These are phyloP conservation scores for Lophiostoma macrostomum DNA, from an alignment of 495 filamentous ascomycete genomes.

Conservation along the genomic window DNA sequence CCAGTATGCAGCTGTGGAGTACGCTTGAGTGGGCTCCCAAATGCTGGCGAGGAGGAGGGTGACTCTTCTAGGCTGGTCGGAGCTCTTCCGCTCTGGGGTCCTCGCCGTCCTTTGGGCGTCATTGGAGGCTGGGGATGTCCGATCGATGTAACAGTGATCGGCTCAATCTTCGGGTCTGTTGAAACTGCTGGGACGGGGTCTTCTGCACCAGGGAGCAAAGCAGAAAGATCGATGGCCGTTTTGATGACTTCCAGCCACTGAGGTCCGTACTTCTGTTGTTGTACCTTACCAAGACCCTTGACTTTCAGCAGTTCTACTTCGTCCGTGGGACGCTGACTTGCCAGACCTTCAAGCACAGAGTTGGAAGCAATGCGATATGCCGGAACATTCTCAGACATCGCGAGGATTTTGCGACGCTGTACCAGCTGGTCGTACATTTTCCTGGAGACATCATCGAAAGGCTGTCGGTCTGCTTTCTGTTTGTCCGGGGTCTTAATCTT, in stretches of 20 bases:
- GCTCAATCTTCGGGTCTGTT: background rate
- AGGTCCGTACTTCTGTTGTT: slow-evolving; percentile 13
- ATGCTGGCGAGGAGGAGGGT: slow-evolving; percentile 11
- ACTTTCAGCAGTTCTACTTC: slow-evolving; percentile 9
- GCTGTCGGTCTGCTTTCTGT: slow-evolving; percentile 4
- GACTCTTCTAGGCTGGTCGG: background rate
- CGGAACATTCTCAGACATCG: background rate
- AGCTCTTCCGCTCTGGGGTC: background rate
- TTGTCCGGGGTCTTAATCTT: background rate
- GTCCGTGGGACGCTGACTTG: slow-evolving; percentile 7
- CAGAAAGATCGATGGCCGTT: background rate
- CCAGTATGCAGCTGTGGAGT: slow-evolving; percentile 21
- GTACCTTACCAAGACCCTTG: slow-evolving; percentile 7
- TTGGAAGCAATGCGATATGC: slow-evolving; percentile 12
- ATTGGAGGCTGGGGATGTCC: too few species aligned
- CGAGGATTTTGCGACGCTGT: slow-evolving; percentile 1
- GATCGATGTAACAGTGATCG: too few species aligned
- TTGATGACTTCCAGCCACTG: slow-evolving; percentile 19
- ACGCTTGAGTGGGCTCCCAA: slow-evolving; percentile 5
- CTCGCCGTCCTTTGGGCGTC: background rate
- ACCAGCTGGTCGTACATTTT: slow-evolving; percentile 4
- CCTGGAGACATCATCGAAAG: background rate
- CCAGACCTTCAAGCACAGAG: slow-evolving; percentile 11
- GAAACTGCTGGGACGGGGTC: too few species aligned
- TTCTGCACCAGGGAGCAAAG: too few species aligned